Conservation (phyloP, 1,139 yeast species). For the Geotrichum candidum region DNA sequence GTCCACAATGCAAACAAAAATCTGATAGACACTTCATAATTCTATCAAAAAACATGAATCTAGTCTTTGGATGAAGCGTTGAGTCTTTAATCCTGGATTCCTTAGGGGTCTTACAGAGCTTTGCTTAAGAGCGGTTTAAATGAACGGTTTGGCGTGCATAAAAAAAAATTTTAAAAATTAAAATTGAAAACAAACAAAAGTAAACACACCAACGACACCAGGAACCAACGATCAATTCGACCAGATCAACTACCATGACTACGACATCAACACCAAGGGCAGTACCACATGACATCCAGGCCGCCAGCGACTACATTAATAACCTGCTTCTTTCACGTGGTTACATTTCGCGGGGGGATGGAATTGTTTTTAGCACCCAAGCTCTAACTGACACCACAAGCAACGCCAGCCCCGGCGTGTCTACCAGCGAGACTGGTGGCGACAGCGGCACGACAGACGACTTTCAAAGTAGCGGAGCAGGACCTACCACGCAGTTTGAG, state of each 20-base stretch:
- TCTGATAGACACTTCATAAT: too few species aligned
- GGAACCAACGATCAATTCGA: background rate
- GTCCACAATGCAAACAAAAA: too few species aligned
- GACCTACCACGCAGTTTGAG: slow-evolving; percentile 1
- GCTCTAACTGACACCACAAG: background rate
- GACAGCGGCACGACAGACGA: slow-evolving; percentile 4
- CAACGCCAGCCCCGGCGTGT: background rate
- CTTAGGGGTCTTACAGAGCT: too few species aligned
- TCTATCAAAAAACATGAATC: too few species aligned
- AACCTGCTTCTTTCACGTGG: slow-evolving; percentile 28
- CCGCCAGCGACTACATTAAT: slow-evolving; percentile 29
- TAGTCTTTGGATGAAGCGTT: too few species aligned
- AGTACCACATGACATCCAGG: slow-evolving; percentile 21
- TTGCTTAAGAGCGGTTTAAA: too few species aligned
- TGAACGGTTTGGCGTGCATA: background rate
- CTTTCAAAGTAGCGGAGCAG: background rate
- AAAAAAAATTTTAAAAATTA: background rate
- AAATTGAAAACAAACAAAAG: background rate
- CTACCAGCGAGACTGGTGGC: background rate
- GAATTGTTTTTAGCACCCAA: background rate
- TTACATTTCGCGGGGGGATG: slow-evolving; percentile 17
- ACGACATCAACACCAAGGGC: background rate
- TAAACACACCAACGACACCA: background rate
- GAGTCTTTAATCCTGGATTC: too few species aligned
- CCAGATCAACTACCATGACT: background rate